phyloP scores from a whole-genome alignment of 1,284 basidiomycete genomes.

The Heliocybe sulcata region DNA sequence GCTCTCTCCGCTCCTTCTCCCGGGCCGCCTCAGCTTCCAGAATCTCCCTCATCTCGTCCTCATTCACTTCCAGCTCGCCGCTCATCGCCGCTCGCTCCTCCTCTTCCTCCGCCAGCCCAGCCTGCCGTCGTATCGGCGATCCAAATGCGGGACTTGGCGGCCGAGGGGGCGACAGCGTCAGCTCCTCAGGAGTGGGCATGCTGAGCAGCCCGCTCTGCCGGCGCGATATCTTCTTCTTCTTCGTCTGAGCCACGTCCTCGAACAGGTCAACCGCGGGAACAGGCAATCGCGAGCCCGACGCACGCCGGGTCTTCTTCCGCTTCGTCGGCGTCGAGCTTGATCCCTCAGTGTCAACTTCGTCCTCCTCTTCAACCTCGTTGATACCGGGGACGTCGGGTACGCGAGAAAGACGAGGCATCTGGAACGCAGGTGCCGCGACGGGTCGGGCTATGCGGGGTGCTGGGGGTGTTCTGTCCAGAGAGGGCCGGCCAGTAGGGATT shows the following conservation, averaged over 20 bases:
- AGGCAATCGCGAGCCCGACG: conserved; percentile 34
- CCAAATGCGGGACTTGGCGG: conserved; percentile 61
- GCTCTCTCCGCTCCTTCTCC: conserved; percentile 20
- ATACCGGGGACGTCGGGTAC: conserved; percentile 62
- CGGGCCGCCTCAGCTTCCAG: conserved; percentile 14
- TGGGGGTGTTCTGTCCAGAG: conserved; percentile 35
- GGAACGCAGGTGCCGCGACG: conserved; percentile 38
- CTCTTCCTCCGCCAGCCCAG: conserved; percentile 48
- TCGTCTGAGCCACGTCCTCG: conserved; percentile 20
- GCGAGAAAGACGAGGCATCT: conserved; percentile 51
- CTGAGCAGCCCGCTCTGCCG: conserved; percentile 60
- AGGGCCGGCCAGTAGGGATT: conserved; percentile 24
- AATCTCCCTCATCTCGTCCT: conserved; percentile 20
- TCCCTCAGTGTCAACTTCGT: conserved; percentile 17
- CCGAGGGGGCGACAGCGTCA: conserved; percentile 27
- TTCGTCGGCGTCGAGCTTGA: conserved; percentile 30
- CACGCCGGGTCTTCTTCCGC: conserved; percentile 16
- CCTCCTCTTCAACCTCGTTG: conserved; percentile 54
- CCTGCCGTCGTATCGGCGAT: conserved; percentile 49
- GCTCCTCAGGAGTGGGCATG: conserved; percentile 19
- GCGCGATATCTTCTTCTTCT: conserved; percentile 47
- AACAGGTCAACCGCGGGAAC: conserved; percentile 33
- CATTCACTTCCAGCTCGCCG: conserved; percentile 15
- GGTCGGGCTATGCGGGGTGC: conserved; percentile 36
- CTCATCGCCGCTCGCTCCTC: conserved; percentile 36